A percentile compares a stretch with the other conserved stretches of the same genome.
Evolutionary conservation across 2,329 filamentous ascomycete species (phyloP).

Genomic region (Endocalyx cinctus): DNA sequence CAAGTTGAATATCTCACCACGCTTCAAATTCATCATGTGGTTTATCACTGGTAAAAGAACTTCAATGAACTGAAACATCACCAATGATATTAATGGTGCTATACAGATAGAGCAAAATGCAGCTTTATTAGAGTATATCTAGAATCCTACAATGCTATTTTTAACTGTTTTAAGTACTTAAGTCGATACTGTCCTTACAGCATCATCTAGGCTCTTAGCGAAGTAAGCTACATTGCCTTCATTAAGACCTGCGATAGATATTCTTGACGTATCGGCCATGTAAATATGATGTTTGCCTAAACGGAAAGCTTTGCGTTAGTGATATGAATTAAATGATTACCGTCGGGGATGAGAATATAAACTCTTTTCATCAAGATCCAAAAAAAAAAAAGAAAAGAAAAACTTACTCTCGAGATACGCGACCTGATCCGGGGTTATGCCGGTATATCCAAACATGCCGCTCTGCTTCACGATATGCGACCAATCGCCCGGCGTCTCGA

Average conservation of each 20-base stretch:
- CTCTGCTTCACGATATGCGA: conserved; percentile 31
- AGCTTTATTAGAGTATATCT: too few relatives aligned
- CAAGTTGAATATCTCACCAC: too few relatives aligned
- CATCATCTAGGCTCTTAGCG: conserved; percentile 16
- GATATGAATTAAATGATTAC: not conserved
- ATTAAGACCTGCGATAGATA: conserved; percentile 35
- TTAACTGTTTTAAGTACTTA: too few relatives aligned
- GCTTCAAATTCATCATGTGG: too few relatives aligned
- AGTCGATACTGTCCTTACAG: conserved; percentile 8
- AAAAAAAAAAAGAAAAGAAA: not conserved
- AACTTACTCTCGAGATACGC: conserved; percentile 24
- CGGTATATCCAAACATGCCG: conserved; percentile 42
- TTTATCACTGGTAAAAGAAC: too few relatives aligned
- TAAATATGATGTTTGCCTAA: conserved; percentile 32
- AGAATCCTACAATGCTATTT: too few relatives aligned
- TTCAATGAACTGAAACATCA: too few relatives aligned
- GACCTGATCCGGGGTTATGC: conserved; percentile 45
- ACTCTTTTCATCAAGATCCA: too few relatives aligned
- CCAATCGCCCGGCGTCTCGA: conserved; percentile 33
- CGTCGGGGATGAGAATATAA: too few relatives aligned
- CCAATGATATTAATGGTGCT: too few relatives aligned
- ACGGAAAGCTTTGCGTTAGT: conserved; percentile 10
- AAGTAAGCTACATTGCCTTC: conserved; percentile 29
- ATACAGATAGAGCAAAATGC: too few relatives aligned
- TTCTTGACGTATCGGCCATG: conserved; percentile 34